Conservation (phyloP, 2,329 filamentous ascomycete species). For the Neofusicoccum sp. region DNA sequence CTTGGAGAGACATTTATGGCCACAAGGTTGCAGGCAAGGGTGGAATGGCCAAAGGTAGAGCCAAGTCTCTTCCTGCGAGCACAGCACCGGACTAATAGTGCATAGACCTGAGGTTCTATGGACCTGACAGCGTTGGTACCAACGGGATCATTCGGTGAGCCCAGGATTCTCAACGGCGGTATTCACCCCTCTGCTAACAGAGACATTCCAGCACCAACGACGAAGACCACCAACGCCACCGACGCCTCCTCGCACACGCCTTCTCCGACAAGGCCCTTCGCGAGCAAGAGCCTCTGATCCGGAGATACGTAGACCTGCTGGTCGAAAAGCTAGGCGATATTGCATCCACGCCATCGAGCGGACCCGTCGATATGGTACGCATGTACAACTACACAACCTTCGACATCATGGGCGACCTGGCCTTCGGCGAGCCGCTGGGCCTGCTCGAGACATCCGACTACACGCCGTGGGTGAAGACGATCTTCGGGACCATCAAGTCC, state of each 20-base stretch:
- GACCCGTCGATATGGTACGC: conserved; percentile 5
- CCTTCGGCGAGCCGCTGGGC: conserved; percentile 32
- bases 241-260: conserved; percentile 26
- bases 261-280: conserved; percentile 34
- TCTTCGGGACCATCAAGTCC: conserved; percentile 28
- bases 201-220: conserved; percentile 9
- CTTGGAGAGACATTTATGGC: conserved; percentile 21
- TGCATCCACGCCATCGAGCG: neutral
- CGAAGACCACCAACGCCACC: conserved; percentile 21
- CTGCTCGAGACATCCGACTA: conserved; percentile 32
- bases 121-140: neutral
- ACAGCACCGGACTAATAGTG: neutral
- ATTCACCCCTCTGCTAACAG: no score
- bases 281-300: conserved; percentile 32
- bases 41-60: conserved; percentile 6
- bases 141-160: conserved; percentile 16
- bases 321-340: conserved; percentile 19
- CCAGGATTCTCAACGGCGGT: neutral
- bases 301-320: conserved; percentile 33
- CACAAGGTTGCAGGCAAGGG: conserved; percentile 17
- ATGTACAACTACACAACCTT: conserved; percentile 28
- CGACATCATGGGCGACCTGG: conserved; percentile 34
- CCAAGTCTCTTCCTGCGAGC: neutral
- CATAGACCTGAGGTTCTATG: conserved; percentile 15
- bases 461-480: conserved; percentile 32